Base-by-base conservation (phyloP, 1,139 yeast species). In the Martiniozyma asiatica region DNA sequence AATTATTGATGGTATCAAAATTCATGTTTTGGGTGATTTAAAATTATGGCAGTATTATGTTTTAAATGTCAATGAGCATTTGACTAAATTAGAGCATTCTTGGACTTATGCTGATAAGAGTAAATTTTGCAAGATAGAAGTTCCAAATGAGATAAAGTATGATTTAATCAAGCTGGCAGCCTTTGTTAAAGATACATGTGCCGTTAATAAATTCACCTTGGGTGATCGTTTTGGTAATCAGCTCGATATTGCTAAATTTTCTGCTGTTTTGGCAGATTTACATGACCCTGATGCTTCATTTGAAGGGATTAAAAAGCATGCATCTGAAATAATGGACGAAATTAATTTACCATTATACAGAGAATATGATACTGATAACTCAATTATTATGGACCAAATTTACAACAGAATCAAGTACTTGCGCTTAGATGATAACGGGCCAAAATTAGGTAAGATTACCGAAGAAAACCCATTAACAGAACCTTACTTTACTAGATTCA, bases 21-120 rank as follows among this genome's bases (percentile, higher is more conserved):
- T 60, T 7, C 74, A 80, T 42, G 95, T 85, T 1, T 46, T 84
- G 26, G 73, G 67, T 16, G 62, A 66, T 8, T 56, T 84, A 34
- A 65, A 74, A 37, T 63, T 89, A 32, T 89, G 98, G 98, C 85
- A 89, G 52, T 89, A 58, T 52, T 89, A 85, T 47, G 87, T 78
- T 8, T 63, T 85, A 27, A 67, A 82, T 50, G 71, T 68, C 26
- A 41, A 47, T 9, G 47, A 42, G 3, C 58, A 61, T 32, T 45
- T 66, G 23, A 40, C 40, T 1, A 47, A 50, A 5, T 44, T 69
- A 27, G 52, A 56, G 30, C 37, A 42, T 4, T 42, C 46, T 13
- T 50, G 57, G 56, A 35, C 40, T 8, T 36, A 44, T 9, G 27
- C 54, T 10, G 24, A 24, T 22, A 22, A 26, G 16, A 24, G 31